These are phyloP conservation scores for Penicillium sp. DNA, from an alignment of 2,329 filamentous ascomycete species.

Conservation along the genomic window DNA sequence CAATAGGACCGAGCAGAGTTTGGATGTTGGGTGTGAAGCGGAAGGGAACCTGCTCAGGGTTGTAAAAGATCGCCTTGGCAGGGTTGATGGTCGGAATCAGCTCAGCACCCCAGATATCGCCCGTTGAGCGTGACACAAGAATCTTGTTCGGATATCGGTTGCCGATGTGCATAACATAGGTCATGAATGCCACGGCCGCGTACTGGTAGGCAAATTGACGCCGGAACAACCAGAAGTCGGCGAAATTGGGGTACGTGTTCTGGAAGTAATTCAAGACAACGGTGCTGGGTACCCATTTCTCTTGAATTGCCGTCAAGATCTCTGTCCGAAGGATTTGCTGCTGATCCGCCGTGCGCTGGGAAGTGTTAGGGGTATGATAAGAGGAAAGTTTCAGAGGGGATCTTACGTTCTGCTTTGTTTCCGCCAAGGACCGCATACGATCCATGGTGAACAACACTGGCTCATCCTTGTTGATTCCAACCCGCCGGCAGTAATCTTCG, in stretches of 20 bases:
- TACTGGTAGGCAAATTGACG: slow-evolving; percentile 95
- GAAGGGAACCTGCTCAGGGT: slow-evolving; percentile 94
- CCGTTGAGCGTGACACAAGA: slow-evolving; percentile 77
- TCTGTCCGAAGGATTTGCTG: slow-evolving; percentile 70
- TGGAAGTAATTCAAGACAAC: slow-evolving; percentile 87
- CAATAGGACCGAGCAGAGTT: slow-evolving; percentile 89
- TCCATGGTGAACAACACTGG: slow-evolving; percentile 94
- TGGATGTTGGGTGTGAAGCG: slow-evolving; percentile 94
- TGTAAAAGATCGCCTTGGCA: slow-evolving; percentile 83
- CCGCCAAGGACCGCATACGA: slow-evolving; percentile 71
- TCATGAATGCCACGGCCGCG: slow-evolving; percentile 94
- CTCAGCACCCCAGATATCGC: slow-evolving; percentile 95
- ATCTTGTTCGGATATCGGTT: slow-evolving; percentile 94
- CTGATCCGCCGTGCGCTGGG: slow-evolving; percentile 54
- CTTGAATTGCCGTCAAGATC: slow-evolving; percentile 90
- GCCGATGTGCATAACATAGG: slow-evolving; percentile 95
- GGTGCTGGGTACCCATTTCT: slow-evolving; percentile 81
- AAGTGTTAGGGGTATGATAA: slow-evolving; percentile 22
- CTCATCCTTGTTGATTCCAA: slow-evolving; percentile 86
- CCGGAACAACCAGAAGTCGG: slow-evolving; percentile 98
- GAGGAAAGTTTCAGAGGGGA: not conserved
- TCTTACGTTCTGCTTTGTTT: slow-evolving; percentile 55
- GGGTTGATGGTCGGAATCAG: slow-evolving; percentile 83
- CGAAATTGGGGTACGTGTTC: slow-evolving; percentile 75
- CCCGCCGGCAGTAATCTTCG: slow-evolving; percentile 88